phyloP scores from a whole-genome alignment of 2,329 filamentous ascomycete genomes.

The Colletotrichum plurivorum region DNA sequence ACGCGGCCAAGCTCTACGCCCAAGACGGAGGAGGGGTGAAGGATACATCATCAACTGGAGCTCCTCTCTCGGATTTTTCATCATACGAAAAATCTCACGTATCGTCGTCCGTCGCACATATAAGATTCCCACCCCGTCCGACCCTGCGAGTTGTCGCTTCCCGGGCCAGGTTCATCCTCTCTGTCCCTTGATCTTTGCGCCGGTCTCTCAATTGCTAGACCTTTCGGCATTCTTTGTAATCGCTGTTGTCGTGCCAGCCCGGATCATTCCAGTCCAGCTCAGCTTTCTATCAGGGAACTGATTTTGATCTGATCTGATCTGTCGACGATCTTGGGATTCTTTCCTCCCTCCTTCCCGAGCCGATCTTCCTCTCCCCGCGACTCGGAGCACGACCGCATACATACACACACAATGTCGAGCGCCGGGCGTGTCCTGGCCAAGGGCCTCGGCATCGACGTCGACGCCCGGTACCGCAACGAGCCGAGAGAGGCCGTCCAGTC shows the following conservation, averaged over 20 bases:
- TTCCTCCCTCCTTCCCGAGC: neutral
- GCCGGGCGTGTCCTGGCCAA: conserved; percentile 46
- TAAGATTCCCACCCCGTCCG: conserved; percentile 19
- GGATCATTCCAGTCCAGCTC: neutral
- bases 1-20: conserved; percentile 37
- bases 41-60: conserved; percentile 27
- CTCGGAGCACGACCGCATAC: neutral
- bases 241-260: neutral
- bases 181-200: too few relatives aligned
- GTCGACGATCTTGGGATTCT: too few relatives aligned
- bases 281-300: too few relatives aligned
- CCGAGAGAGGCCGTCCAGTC: conserved; percentile 46
- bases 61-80: neutral
- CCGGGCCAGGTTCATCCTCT: conserved; percentile 9
- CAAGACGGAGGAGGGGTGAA: conserved; percentile 22
- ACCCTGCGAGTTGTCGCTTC: neutral
- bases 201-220: neutral
- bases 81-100: neutral
- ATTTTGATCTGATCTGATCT: too few relatives aligned
- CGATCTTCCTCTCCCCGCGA: neutral
- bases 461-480: conserved; percentile 46
- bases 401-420: conserved; percentile 36
- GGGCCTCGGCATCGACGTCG: conserved; percentile 49
- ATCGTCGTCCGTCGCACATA: conserved; percentile 14
- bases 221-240: too few relatives aligned